Percentiles rank a stretch among this genome's conserved stretches.
These are phyloP conservation scores for Camptophora hylomeconis DNA, from an alignment of 2,329 filamentous ascomycete genomes.

Conservation along the genomic window DNA sequence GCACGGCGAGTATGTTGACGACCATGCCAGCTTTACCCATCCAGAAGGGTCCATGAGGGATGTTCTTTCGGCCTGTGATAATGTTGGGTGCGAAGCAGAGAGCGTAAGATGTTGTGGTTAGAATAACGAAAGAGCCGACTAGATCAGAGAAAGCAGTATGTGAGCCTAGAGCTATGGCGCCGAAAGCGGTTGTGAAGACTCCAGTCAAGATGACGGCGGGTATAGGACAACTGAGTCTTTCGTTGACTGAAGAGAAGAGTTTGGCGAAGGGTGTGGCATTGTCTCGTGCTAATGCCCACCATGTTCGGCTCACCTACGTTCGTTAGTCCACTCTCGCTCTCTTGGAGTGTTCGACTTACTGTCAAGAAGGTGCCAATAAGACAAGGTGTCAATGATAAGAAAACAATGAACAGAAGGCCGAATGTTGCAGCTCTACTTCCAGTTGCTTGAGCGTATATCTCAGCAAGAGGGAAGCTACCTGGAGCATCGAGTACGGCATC, in stretches of 20 bases:
- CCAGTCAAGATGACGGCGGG: conserved; percentile 42
- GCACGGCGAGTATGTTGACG: conserved; percentile 37
- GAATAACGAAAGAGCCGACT: conserved; percentile 44
- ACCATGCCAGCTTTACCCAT: conserved; percentile 38
- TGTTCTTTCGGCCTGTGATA: conserved; percentile 37
- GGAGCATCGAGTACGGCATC: conserved; percentile 25
- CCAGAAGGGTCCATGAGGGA: conserved; percentile 39
- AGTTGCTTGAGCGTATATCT: conserved; percentile 51
- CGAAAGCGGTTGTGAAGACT: conserved; percentile 38
- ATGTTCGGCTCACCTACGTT: conserved; percentile 47
- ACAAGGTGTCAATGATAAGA: no score
- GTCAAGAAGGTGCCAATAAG: no score
- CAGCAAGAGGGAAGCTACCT: conserved; percentile 55
- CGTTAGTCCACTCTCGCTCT: no score
- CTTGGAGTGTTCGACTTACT: no score
- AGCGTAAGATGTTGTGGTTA: conserved; percentile 44
- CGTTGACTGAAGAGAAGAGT: conserved; percentile 36
- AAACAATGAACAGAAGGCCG: conserved; percentile 40
- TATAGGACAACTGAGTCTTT: conserved; percentile 37
- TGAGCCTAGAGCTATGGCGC: conserved; percentile 33
- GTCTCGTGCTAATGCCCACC: conserved; percentile 50
- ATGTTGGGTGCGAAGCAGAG: conserved; percentile 40
- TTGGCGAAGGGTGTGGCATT: conserved; percentile 40
- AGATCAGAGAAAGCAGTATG: conserved; percentile 40
- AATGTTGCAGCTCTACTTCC: conserved; percentile 38